phyloP scores from a whole-genome alignment of 306 rosid genomes.

The Cucurbita moschata region DNA sequence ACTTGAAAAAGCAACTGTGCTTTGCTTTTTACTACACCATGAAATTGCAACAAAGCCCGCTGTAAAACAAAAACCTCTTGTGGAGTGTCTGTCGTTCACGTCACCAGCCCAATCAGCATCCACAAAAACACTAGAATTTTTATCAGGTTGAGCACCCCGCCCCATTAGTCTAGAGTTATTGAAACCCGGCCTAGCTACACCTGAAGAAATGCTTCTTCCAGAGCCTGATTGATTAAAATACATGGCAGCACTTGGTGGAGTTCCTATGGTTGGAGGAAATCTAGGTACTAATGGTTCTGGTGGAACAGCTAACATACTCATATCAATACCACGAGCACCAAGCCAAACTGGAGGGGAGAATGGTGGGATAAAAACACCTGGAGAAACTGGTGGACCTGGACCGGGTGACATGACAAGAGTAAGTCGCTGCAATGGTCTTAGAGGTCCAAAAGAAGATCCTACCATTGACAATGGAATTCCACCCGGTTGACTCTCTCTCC shows the following conservation, averaged over 20 bases:
- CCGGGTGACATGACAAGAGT: conserved; percentile 80
- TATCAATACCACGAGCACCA: conserved; percentile 78
- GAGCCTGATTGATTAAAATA: conserved; percentile 75
- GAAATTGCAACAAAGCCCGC: no score
- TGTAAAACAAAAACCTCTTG: no score
- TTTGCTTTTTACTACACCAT: no score
- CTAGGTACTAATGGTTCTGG: conserved; percentile 40
- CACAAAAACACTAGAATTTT: conserved; percentile 41
- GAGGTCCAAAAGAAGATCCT: conserved; percentile 56
- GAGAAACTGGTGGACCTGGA: conserved; percentile 85
- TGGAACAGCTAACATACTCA: conserved; percentile 70
- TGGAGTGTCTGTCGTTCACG: no score
- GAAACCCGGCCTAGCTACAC: conserved; percentile 60
- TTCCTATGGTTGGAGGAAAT: conserved; percentile 46
- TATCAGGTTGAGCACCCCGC: conserved; percentile 59
- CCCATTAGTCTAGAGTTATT: conserved; percentile 54
- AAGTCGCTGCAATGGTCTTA: conserved; percentile 88
- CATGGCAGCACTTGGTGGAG: conserved; percentile 56
- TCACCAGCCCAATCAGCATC: conserved; percentile 39
- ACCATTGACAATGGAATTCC: conserved; percentile 61
- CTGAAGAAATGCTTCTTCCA: conserved; percentile 62
- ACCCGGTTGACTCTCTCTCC: conserved; percentile 74
- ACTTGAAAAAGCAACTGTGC: no score
- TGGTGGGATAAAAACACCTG: conserved; percentile 75
- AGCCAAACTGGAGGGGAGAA: conserved; percentile 80